phyloP scores from a whole-genome alignment of 2,329 filamentous ascomycete genomes.

The Paracoccidioides lutzii region DNA sequence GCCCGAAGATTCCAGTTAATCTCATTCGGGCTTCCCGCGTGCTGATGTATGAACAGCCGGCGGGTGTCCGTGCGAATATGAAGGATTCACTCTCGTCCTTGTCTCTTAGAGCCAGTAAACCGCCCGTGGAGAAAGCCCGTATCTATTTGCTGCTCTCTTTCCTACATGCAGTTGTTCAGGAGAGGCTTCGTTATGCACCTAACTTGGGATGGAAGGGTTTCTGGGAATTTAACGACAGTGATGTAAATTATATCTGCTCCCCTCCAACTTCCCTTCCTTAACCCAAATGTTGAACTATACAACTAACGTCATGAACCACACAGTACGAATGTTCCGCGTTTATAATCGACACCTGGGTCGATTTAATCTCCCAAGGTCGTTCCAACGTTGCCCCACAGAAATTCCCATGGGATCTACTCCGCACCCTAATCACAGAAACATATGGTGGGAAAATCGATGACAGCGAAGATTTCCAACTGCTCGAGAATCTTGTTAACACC shows the following conservation, averaged over 20 bases:
- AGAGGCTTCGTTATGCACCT: conserved; percentile 85
- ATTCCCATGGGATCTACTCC: conserved; percentile 93
- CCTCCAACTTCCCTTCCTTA: neutral
- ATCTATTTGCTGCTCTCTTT: conserved; percentile 87
- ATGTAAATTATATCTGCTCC: conserved; percentile 50
- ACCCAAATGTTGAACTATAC: neutral
- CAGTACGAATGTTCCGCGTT: conserved; percentile 95
- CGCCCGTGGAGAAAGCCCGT: conserved; percentile 79
- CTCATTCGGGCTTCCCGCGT: conserved; percentile 84
- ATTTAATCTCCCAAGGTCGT: conserved; percentile 65
- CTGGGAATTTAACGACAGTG: conserved; percentile 99
- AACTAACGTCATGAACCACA: conserved; percentile 14
- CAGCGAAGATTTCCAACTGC: conserved; percentile 63
- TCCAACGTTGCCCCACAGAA: conserved; percentile 89
- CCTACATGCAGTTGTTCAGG: conserved; percentile 89
- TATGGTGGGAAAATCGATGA: conserved; percentile 98
- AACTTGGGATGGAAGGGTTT: conserved; percentile 95
- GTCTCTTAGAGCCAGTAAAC: conserved; percentile 60
- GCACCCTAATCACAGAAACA: conserved; percentile 79
- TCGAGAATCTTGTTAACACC: conserved; percentile 58
- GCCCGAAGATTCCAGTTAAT: conserved; percentile 92
- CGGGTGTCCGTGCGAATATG: conserved; percentile 94
- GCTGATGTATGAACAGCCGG: conserved; percentile 95
- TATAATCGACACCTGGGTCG: conserved; percentile 92
- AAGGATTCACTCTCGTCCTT: conserved; percentile 86